Evolutionary conservation across 202 grass and related monocot genomes (phyloP).

Genomic region (Digitaria exilis): DNA sequence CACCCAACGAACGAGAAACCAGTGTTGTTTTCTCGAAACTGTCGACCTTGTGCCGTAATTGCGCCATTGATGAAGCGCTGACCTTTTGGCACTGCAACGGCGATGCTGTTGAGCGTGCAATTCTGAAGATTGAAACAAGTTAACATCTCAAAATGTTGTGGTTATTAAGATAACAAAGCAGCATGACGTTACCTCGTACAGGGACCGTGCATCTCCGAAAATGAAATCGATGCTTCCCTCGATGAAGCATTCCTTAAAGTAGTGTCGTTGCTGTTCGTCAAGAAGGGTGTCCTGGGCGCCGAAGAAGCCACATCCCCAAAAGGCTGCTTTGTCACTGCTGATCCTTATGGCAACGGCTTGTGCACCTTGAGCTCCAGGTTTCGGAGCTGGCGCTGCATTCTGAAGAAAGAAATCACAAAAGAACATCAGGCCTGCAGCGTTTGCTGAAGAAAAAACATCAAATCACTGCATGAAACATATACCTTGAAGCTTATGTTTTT

Average conservation of each 20-base stretch:
- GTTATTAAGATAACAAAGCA: not conserved
- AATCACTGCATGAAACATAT: not conserved
- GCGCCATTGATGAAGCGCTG: not conserved
- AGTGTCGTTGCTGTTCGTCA: not conserved
- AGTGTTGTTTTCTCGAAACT: not conserved
- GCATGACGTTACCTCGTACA: not conserved
- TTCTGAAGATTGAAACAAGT: not conserved
- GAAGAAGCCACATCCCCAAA: not conserved
- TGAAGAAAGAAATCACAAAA: too few relatives aligned
- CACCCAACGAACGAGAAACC: not conserved
- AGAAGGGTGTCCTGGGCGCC: not conserved
- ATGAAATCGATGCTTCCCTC: not conserved
- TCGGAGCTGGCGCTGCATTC: not conserved
- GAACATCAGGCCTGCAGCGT: too few relatives aligned
- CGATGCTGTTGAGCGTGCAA: not conserved
- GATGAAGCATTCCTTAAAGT: not conserved
- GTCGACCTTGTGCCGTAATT: not conserved
- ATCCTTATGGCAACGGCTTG: not conserved
- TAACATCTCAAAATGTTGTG: too few relatives aligned
- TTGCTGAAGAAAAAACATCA: too few relatives aligned
- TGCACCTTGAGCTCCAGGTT: not conserved
- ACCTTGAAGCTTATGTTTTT: not conserved
- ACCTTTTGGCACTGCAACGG: not conserved
- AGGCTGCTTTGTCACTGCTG: not conserved
- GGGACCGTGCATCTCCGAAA: not conserved